Base-by-base conservation (phyloP, 129 eudicot species). In the Lactuca sativa region DNA sequence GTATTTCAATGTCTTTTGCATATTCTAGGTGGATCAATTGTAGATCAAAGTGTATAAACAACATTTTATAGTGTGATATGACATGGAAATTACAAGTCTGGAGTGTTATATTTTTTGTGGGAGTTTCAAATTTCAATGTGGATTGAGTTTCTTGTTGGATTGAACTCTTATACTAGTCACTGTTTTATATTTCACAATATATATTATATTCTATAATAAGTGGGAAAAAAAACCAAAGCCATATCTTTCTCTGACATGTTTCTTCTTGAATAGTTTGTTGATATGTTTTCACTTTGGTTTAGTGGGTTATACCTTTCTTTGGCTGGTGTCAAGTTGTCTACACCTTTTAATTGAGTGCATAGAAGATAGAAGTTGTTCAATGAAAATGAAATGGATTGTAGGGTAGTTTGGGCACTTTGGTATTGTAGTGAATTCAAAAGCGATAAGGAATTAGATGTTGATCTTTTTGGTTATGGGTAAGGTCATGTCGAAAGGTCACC, bases 391-490 rank as follows among this genome's bases (percentile, higher is more conserved):
- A 65, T 65, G 66, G 66, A 56, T 41, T 64, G 78, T 74, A 74
- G 78, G 78, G 73, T 66, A 65, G 51, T 62, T 68, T 68, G 9
- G 36, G 63, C 69, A 75, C 80, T 67, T 47, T 59, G 32, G 62
- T 7, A 36, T 49, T 33, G 60, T 30, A 16, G 63, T 21, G 54
- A 66, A 57, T 60, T 48, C 55, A 58, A 59, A 76, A 67, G 74
- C 38, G 62, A 52, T 52, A 76, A 59, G 16, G 70, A 51, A 72
- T 71, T 67, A 64, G 68, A 34, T 77, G 73, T 25, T 74, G 63
- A 66, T 59, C 32, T 21, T 78, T 64, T 71, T 69, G 51, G 71
- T 69, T 69, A 69, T 70, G 64, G 11, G 47, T n/a, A 21, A 67
- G 43, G 68, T 58, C 43, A 65, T 57, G 51, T 66, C 72, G 78